Evolutionary conservation across 1,284 basidiomycete species (phyloP).

Genomic region (Melampsora americana): DNA sequence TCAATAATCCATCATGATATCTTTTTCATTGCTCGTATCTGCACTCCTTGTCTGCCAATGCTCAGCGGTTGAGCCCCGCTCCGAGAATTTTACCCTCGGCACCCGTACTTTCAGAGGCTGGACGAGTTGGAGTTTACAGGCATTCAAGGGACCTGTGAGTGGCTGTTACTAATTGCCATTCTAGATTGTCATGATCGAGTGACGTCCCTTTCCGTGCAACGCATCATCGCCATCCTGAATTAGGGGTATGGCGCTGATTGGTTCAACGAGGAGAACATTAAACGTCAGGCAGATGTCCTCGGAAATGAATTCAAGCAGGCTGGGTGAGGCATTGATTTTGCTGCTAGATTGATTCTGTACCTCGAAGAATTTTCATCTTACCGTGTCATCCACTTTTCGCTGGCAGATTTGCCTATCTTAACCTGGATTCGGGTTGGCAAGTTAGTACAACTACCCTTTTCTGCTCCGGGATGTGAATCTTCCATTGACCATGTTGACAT

Average conservation of each 20-base stretch:
- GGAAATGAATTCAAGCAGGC: background rate
- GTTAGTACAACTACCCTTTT: background rate
- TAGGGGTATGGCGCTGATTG: background rate
- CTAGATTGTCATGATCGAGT: background rate
- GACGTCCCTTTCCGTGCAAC: background rate
- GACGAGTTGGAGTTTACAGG: constrained; percentile 10
- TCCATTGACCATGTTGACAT: background rate
- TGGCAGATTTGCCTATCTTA: background rate
- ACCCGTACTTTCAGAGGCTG: constrained; percentile 2
- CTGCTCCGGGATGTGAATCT: background rate
- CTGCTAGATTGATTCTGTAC: background rate
- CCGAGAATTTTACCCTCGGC: background rate
- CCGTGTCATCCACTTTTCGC: background rate
- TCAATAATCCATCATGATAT: background rate
- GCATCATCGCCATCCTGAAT: background rate
- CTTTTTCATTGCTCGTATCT: background rate
- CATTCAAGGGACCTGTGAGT: constrained; percentile 6
- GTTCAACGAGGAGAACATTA: background rate
- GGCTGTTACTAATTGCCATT: background rate
- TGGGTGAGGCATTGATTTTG: background rate
- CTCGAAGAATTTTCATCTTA: background rate
- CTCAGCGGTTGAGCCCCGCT: background rate
- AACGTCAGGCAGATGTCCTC: background rate
- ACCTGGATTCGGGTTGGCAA: constrained; percentile 11
- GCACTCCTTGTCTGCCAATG: background rate